phyloP scores from a whole-genome alignment of 495 filamentous ascomycete genomes.

The Darksidea phi region DNA sequence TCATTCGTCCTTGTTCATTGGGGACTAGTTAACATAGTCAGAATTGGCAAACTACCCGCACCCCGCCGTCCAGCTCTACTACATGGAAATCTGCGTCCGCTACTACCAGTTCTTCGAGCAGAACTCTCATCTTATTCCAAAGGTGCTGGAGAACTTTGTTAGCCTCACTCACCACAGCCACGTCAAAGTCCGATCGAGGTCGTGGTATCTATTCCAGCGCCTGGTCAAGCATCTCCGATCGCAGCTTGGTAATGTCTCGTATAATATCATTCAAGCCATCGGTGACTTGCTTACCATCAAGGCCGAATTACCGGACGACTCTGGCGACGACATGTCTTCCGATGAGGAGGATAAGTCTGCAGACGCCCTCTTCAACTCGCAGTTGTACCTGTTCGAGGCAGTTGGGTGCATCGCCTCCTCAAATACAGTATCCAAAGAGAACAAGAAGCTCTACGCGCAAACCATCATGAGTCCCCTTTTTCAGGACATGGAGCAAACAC shows the following conservation, averaged over 20 bases:
- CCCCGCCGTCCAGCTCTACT: conserved; percentile 88
- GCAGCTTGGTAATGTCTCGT: conserved; percentile 81
- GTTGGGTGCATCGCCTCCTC: conserved; percentile 87
- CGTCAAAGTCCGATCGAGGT: conserved; percentile 77
- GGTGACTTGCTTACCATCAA: conserved; percentile 84
- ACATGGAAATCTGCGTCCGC: conserved; percentile 96
- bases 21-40: conserved; percentile 37
- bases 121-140: conserved; percentile 72
- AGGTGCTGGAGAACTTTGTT: conserved; percentile 89
- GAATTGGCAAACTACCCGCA: conserved; percentile 82
- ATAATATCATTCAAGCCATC: conserved; percentile 86
- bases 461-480: conserved; percentile 86
- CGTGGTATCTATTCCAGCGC: conserved; percentile 95
- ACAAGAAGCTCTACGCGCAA: conserved; percentile 79
- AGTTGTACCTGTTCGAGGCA: conserved; percentile 91
- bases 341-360: conserved; percentile 84
- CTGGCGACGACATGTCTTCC: conserved; percentile 85
- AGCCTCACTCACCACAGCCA: conserved; percentile 82
- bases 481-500: conserved; percentile 73
- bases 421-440: conserved; percentile 67
- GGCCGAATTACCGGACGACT: conserved; percentile 77
- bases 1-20: neutral
- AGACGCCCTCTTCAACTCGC: conserved; percentile 83
- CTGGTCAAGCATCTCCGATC: conserved; percentile 84
- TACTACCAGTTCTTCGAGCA: conserved; percentile 91